Conservation (phyloP, 352 stramenopile genomes). For the Phytophthora europaea region DNA sequence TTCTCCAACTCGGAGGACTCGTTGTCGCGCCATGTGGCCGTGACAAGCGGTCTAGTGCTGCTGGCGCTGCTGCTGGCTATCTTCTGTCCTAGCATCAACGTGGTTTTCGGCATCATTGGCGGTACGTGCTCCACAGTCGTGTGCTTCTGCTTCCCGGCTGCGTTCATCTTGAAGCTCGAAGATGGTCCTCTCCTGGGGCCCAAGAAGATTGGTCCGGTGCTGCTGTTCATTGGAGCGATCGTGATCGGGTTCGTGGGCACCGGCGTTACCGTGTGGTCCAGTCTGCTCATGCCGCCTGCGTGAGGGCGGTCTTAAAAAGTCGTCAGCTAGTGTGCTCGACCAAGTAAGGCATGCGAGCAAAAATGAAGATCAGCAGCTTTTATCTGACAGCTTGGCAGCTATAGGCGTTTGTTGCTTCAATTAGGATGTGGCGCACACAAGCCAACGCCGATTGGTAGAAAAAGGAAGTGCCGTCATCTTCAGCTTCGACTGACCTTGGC, state of each 20-base stretch:
- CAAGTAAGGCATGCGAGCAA: not conserved
- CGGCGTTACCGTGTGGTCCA: constrained; percentile 82
- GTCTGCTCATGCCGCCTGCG: constrained; percentile 39
- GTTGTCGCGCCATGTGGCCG: constrained; percentile 64
- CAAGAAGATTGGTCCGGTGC: constrained; percentile 80
- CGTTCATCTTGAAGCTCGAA: constrained; percentile 90
- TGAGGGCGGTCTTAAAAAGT: not conserved
- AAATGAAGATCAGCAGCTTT: not conserved
- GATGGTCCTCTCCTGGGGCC: constrained; percentile 70
- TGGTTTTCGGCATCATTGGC: constrained; percentile 89
- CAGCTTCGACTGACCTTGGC: constrained; percentile 12
- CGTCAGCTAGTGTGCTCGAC: not conserved
- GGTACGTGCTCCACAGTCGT: constrained; percentile 86
- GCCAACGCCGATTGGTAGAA: not conserved
- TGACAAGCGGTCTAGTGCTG: constrained; percentile 73
- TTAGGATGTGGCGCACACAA: constrained; percentile 21
- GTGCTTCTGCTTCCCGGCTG: constrained; percentile 86
- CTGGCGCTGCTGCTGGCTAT: constrained; percentile 80
- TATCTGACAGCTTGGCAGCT: not conserved
- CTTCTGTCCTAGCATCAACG: constrained; percentile 89
- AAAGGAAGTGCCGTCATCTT: constrained; percentile 24
- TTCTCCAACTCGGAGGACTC: constrained; percentile 84
- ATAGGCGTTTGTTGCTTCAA: constrained; percentile 15
- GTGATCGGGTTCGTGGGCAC: constrained; percentile 80
- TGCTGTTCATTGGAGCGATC: constrained; percentile 77